A percentile compares a stretch with the other conserved stretches of the same genome.
phyloP scores from a whole-genome alignment of 805 yeast genomes.

The Wickerhamiella nectarea region DNA sequence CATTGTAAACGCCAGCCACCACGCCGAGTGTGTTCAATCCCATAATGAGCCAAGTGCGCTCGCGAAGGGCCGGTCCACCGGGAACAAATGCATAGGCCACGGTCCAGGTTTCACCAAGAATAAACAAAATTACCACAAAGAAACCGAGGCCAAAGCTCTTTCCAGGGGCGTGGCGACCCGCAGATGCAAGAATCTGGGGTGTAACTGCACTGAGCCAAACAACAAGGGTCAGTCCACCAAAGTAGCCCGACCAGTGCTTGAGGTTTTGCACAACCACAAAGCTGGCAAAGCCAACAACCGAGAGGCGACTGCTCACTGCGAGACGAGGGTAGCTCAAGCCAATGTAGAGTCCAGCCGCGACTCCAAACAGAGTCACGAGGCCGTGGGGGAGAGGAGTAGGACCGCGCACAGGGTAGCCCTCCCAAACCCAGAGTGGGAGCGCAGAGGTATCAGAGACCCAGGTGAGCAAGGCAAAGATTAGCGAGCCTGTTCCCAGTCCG shows the following conservation, averaged over 20 bases:
- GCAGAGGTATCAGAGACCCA: slow-evolving; percentile 74
- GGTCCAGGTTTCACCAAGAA: slow-evolving; percentile 84
- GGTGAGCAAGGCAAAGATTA: slow-evolving; percentile 58
- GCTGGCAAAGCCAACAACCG: slow-evolving; percentile 35
- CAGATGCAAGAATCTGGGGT: slow-evolving; percentile 47
- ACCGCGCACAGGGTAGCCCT: slow-evolving; percentile 75
- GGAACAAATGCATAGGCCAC: slow-evolving; percentile 99
- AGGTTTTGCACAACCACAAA: slow-evolving; percentile 37
- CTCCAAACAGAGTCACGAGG: slow-evolving; percentile 41
- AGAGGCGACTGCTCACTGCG: slow-evolving; percentile 26
- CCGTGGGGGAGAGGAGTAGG: slow-evolving; percentile 85
- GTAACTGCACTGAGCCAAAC: slow-evolving; percentile 49
- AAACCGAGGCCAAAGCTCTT: slow-evolving; percentile 28
- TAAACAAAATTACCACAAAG: slow-evolving; percentile 39
- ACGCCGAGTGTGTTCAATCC: slow-evolving; percentile 40
- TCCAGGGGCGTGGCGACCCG: slow-evolving; percentile 43
- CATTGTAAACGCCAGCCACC: slow-evolving; percentile 37
- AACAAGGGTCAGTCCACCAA: slow-evolving; percentile 54
- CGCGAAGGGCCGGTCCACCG: slow-evolving; percentile 76
- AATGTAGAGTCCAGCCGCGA: slow-evolving; percentile 43
- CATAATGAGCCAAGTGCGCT: slow-evolving; percentile 68
- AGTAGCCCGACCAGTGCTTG: slow-evolving; percentile 58
- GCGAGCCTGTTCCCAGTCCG: slow-evolving; percentile 61
- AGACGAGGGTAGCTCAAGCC: slow-evolving; percentile 27
- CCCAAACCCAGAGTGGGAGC: slow-evolving; percentile 91